Evolutionary conservation across 305 asterid genomes (phyloP), one percentile per base, ranked within the genome.

Genomic region (Plantago lanceolata): DNA sequence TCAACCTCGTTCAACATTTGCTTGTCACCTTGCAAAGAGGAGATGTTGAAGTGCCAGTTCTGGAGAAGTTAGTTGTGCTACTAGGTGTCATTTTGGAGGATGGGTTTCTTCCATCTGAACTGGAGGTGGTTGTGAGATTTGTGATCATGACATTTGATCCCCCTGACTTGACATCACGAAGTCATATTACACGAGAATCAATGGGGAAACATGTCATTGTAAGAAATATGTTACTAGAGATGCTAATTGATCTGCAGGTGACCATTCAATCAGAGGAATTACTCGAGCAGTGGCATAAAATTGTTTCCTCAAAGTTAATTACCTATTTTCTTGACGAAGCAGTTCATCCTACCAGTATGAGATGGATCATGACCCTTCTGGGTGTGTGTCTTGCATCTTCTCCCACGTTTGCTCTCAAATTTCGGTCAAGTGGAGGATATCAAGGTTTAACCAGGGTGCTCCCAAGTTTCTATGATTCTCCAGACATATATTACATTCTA

Each of bases 281-380:
- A 73, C 97, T 94, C 76, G 99, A 94, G 87, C 99, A 86, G 79
- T 94, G 99, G 99, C 99, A 94, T 72, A 94, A 90, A 82, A 83
- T 83, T 65, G 99, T 94, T 57, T 94, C 99, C 56, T 94, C 99
- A 19, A 94, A 86, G 78, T 71, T 94, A 65, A 80, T 94, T 55
- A 88, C 96, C 56, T 94, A 76, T 83, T 88, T 90, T 80, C 96
- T 94, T 71, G 99, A 94, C 64, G 99, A 94, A 84, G 89, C 95
- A 57, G 97, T 94, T 78, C 99, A 94, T 79, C 99, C 99, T 49
- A 88, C 97, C 68, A 94, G 97, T 76, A 94, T 94, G 99, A 85
- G 99, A 79, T 94, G 99, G 99, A 82, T 94, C 82, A 94, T 88
- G 94, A 90, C 97, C 79, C 97, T 94, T 78, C 78, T 90, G 60